These are phyloP conservation scores for Pulveroboletus ravenelii DNA, from an alignment of 768 basidiomycete genomes.

Conservation along the genomic window DNA sequence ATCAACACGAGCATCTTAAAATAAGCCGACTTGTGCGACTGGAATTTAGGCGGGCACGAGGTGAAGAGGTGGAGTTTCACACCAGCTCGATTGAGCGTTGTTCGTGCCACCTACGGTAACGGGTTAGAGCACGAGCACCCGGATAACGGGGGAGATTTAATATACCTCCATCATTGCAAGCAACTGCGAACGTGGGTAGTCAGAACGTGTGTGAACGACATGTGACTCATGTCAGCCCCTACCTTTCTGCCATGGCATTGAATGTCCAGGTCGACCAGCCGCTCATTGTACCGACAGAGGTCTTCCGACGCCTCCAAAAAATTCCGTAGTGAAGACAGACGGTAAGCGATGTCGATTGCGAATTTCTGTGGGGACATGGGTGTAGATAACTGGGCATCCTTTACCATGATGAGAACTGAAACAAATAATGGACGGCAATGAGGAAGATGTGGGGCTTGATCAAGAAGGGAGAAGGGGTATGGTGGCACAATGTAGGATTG, in stretches of 20 bases:
- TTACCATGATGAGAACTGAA: conserved; percentile 13
- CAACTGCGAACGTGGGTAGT: conserved; percentile 33
- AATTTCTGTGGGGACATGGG: conserved; percentile 21
- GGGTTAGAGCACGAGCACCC: neutral
- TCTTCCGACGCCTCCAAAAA: conserved; percentile 29
- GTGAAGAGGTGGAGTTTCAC: conserved; percentile 44
- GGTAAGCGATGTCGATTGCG: conserved; percentile 26
- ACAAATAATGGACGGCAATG: conserved; percentile 8
- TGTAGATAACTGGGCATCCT: conserved; percentile 8
- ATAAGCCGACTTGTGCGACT: conserved; percentile 45
- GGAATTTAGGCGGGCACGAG: conserved; percentile 37
- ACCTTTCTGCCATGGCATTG: conserved; percentile 28
- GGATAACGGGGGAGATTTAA: conserved; percentile 7
- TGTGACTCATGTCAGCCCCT: neutral
- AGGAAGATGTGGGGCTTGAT: neutral
- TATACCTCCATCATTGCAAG: conserved; percentile 50
- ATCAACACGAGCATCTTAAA: conserved; percentile 44
- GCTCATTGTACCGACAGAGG: conserved; percentile 18
- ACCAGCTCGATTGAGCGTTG: conserved; percentile 40
- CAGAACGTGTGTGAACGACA: neutral
- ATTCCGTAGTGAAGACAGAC: conserved; percentile 27
- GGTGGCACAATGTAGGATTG: conserved; percentile 25
- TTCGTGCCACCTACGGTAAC: conserved; percentile 39
- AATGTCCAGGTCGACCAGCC: conserved; percentile 18
- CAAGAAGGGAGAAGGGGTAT: conserved; percentile 12